Base-by-base conservation (phyloP, 2,329 filamentous ascomycete species). In the Sordariomycetes sp. region DNA sequence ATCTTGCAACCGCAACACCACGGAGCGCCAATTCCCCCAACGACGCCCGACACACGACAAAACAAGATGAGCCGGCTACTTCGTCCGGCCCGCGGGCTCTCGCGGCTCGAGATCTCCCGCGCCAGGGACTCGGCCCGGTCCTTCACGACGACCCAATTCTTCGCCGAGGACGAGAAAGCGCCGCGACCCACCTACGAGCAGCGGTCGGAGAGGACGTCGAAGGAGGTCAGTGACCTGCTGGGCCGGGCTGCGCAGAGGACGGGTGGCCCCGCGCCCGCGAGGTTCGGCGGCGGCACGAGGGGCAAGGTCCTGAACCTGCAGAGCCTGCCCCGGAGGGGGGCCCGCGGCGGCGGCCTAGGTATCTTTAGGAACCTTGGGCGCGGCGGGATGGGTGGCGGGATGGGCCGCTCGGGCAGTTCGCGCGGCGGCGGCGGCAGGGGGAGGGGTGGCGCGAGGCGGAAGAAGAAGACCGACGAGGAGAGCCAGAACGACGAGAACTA, bases 251-350 rank as follows among this genome's bases (percentile, higher is more conserved):
- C 63, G 56, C 54, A 58, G 54, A 22, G 14, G 20, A 24, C 35
- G 24, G 34, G 55, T 37, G 53, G 53, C 61, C 35, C 22, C 40
- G 53, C 34, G 48, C 32, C 7, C 32, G 46, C 56, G 6, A 54
- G 62, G 32, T 28, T 59, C 18, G 62, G 63, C 16, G 61, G 62
- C 40, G 68, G 70, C 25, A 24, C 46, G 34, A 43, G 53, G n/a
- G 54, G 58, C 14, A 72, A 69, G 59, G 65, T 76, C 18, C 67
- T 78, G 53, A 72, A 74, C 58, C 64, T 76, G 58, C 69, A 66
- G 59, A 74, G 65, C 59, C 64, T 76, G 14, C 72, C 71, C 7
- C 61, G 66, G 40, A 61, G 66, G 40, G 68, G 70, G 22, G 64
- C 65, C 3, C 54, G 65, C 20, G 62, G 67, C 22, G 64, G 66